Evolutionary conservation across 306 rosid species (phyloP).

Genomic region (Dalbergia oliveri): DNA sequence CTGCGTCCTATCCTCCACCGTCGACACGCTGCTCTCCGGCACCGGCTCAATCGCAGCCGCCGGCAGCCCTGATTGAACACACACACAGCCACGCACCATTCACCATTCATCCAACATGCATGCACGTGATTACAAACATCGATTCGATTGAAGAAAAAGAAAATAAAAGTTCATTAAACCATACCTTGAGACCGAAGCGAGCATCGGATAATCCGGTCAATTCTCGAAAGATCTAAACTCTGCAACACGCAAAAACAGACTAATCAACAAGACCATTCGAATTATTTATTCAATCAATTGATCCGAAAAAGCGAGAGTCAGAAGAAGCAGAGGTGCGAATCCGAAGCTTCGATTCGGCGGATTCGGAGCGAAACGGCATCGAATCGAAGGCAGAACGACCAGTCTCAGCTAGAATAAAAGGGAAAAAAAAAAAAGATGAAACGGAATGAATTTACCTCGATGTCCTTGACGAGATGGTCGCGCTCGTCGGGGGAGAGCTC

Average conservation of each 20-base stretch:
- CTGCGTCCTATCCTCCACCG: constrained; percentile 78
- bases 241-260: constrained; percentile 45
- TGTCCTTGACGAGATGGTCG: constrained; percentile 80
- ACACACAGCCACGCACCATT: constrained; percentile 13
- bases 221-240: constrained; percentile 86
- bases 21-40: constrained; percentile 89
- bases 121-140: neutral
- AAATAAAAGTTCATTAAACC: neutral
- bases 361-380: neutral
- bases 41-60: constrained; percentile 90
- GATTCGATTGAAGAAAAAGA: constrained; percentile 3
- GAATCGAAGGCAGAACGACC: constrained; percentile 22
- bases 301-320: neutral
- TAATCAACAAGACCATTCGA: neutral
- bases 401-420: neutral
- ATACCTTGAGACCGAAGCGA: constrained; percentile 91
- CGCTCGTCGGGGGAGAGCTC: constrained; percentile 90
- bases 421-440: neutral
- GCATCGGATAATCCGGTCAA: constrained; percentile 92
- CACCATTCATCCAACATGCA: constrained; percentile 13
- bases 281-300: constrained; percentile 3
- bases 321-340: constrained; percentile 19
- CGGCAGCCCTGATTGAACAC: constrained; percentile 64
- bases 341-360: constrained; percentile 1
- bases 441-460: constrained; percentile 58